phyloP scores from a whole-genome alignment of 352 stramenopile species.

The Phytophthora nicotianae region DNA sequence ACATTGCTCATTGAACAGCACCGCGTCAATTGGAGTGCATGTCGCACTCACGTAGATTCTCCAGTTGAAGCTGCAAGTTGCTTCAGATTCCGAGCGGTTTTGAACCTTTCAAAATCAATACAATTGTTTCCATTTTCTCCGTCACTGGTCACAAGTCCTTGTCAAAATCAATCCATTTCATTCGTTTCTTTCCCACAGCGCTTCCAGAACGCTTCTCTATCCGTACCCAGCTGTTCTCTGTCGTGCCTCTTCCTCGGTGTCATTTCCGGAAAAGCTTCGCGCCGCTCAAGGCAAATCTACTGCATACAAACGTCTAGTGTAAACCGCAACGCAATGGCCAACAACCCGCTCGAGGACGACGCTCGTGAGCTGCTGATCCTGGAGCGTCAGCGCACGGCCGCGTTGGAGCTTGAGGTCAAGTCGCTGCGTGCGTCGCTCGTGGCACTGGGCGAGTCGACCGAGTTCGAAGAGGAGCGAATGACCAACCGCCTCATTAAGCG shows the following conservation, averaged over 20 bases:
- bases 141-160: background rate
- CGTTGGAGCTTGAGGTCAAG: constrained; percentile 72
- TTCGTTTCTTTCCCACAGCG: constrained; percentile 1
- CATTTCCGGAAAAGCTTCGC: constrained; percentile 32
- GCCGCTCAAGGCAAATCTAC: constrained; percentile 6
- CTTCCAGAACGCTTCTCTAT: background rate
- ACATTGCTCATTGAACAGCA: background rate
- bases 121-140: background rate
- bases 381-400: constrained; percentile 76
- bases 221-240: constrained; percentile 19
- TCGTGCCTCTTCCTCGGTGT: constrained; percentile 26
- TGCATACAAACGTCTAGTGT: constrained; percentile 1
- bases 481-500: constrained; percentile 86
- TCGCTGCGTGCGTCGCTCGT: constrained; percentile 71
- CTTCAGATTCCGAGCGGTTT: background rate
- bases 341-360: constrained; percentile 35
- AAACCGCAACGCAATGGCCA: constrained; percentile 16
- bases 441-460: constrained; percentile 81
- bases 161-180: background rate
- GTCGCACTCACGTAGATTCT: constrained; percentile 13
- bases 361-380: constrained; percentile 66
- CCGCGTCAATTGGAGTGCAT: constrained; percentile 9
- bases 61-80: constrained; percentile 16
- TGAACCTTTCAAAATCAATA: background rate
- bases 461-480: constrained; percentile 86